phyloP scores from a whole-genome alignment of 78 protist species.

The Planoprotostelium fungivorum region DNA sequence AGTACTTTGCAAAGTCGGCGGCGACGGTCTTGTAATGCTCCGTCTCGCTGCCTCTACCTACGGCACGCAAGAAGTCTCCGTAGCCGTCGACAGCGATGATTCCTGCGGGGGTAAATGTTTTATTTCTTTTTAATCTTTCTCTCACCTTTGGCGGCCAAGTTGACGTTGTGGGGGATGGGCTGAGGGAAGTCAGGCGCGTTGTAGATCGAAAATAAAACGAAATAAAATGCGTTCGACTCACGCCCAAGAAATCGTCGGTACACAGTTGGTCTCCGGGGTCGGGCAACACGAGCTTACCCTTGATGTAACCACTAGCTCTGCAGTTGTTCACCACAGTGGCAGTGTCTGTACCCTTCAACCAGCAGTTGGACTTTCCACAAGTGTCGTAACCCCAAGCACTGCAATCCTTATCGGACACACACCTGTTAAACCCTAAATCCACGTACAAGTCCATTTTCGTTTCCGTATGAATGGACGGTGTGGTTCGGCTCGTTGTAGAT shows the following conservation, averaged over 20 bases:
- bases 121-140: too few species aligned
- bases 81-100: neutral
- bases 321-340: neutral
- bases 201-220: neutral
- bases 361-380: neutral
- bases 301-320: neutral
- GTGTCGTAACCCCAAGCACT: neutral
- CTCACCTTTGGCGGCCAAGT: neutral
- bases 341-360: neutral
- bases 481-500: too few species aligned
- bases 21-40: neutral
- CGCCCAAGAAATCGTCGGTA: neutral
- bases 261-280: neutral
- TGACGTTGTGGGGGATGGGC: neutral
- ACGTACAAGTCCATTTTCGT: too few species aligned
- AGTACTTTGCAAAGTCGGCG: neutral
- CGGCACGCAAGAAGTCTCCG: neutral
- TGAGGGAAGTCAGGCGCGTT: neutral
- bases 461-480: too few species aligned
- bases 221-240: neutral
- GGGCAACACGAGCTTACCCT: neutral
- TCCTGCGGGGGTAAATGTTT: too few species aligned
- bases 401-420: neutral
- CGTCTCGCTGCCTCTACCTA: too few species aligned
- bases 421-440: too few species aligned